These are phyloP conservation scores for Coemansia sp. DNA, from an alignment of 371 early-diverging fungal species.

Conservation along the genomic window DNA sequence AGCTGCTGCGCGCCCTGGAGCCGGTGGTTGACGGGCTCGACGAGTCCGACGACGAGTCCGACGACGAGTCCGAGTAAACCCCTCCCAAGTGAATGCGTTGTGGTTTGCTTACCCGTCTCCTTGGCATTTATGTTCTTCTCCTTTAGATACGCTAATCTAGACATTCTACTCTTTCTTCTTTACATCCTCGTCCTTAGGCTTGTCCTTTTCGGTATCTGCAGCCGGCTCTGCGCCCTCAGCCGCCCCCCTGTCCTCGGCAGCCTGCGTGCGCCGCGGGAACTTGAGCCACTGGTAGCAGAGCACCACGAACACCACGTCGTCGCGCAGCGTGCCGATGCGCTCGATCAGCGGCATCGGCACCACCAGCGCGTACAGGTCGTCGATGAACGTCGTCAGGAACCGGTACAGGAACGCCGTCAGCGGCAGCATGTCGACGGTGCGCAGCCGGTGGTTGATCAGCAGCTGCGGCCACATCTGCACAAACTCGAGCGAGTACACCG, in stretches of 20 bases:
- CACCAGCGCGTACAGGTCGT: constrained; percentile 75
- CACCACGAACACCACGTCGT: constrained; percentile 58
- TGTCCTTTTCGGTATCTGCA: too few relatives aligned
- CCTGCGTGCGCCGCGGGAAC: constrained; percentile 53
- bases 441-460: constrained; percentile 61
- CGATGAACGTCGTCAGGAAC: constrained; percentile 59
- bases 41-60: constrained; percentile 59
- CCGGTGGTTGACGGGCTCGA: constrained; percentile 71
- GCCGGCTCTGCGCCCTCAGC: too few relatives aligned
- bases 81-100: too few relatives aligned
- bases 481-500: constrained; percentile 61
- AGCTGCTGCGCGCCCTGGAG: constrained; percentile 38
- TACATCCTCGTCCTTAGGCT: too few relatives aligned
- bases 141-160: neutral
- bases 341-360: constrained; percentile 61
- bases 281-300: constrained; percentile 59
- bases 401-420: constrained; percentile 56
- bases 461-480: constrained; percentile 62
- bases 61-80: constrained; percentile 42
- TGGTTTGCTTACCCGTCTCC: neutral
- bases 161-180: neutral
- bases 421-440: constrained; percentile 67
- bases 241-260: neutral
- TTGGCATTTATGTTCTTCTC: neutral
- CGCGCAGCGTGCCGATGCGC: constrained; percentile 57